These are phyloP conservation scores for Bruguiera hainesii DNA, from an alignment of 441 rosid genomes.

Conservation along the genomic window DNA sequence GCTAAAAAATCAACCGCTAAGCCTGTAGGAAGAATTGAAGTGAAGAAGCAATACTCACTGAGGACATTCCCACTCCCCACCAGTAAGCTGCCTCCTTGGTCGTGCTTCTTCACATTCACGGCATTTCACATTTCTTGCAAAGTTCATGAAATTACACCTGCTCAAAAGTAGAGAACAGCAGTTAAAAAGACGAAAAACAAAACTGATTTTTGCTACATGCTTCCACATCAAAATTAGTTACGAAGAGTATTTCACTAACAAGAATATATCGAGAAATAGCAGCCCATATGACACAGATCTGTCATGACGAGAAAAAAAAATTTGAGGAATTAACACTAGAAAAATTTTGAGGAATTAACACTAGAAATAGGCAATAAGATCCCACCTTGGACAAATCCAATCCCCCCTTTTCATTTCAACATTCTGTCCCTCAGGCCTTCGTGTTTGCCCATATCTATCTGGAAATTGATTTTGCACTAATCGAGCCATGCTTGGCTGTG, in stretches of 20 bases:
- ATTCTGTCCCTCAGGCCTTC: conserved; percentile 36
- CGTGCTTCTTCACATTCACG: conserved; percentile 82
- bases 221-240: not conserved
- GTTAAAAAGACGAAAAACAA: not conserved
- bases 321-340: conserved; percentile 4
- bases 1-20: conserved; percentile 4
- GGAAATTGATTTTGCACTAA: conserved; percentile 34
- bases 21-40: conserved; percentile 10
- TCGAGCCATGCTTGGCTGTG: conserved; percentile 25
- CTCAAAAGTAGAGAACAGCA: conserved; percentile 24
- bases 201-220: not conserved
- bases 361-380: conserved; percentile 1
- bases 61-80: conserved; percentile 97
- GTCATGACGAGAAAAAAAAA: conserved; percentile 4
- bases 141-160: conserved; percentile 94
- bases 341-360: conserved; percentile 2
- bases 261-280: not conserved
- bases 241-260: not conserved
- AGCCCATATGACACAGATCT: conserved; percentile 1
- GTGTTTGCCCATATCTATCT: conserved; percentile 40
- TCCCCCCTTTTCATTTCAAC: conserved; percentile 88
- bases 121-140: conserved; percentile 80
- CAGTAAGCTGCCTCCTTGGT: conserved; percentile 75
- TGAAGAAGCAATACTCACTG: conserved; percentile 55
- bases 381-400: conserved; percentile 83